phyloP scores from a whole-genome alignment of 2,329 filamentous ascomycete species.

The Colletotrichum phormii region DNA sequence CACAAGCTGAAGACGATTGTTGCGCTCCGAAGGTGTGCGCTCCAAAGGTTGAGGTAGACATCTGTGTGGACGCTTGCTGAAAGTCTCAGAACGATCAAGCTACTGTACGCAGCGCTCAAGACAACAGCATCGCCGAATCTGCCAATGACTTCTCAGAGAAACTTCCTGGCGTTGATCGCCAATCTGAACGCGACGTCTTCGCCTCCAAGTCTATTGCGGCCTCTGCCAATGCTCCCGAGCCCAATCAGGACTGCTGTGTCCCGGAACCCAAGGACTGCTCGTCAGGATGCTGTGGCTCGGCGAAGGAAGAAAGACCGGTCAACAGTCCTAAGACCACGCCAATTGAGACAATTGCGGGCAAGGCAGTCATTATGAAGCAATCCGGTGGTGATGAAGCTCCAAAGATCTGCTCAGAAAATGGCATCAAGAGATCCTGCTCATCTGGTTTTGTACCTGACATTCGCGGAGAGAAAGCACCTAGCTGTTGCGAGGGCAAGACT shows the following conservation, averaged over 20 bases:
- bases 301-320: background rate
- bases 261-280: background rate
- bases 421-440: slow-evolving; percentile 21
- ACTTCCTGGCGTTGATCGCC: background rate
- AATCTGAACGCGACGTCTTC: background rate
- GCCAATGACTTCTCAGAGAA: background rate
- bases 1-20: background rate
- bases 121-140: background rate
- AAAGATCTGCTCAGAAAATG: background rate
- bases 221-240: background rate
- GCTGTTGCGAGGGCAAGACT: slow-evolving; percentile 56
- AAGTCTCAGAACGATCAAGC: background rate
- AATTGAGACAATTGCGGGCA: background rate
- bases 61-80: background rate
- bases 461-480: slow-evolving; percentile 28
- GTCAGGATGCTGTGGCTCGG: background rate
- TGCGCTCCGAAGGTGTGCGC: background rate
- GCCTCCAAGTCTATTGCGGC: too few species aligned
- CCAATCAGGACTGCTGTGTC: background rate
- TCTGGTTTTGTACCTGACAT: background rate
- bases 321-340: background rate
- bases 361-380: background rate
- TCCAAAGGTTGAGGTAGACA: background rate
- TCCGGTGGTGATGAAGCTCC: background rate
- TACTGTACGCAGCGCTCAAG: background rate